phyloP scores from a whole-genome alignment of 495 filamentous ascomycete genomes.

The Eremomyces bilateralis region DNA sequence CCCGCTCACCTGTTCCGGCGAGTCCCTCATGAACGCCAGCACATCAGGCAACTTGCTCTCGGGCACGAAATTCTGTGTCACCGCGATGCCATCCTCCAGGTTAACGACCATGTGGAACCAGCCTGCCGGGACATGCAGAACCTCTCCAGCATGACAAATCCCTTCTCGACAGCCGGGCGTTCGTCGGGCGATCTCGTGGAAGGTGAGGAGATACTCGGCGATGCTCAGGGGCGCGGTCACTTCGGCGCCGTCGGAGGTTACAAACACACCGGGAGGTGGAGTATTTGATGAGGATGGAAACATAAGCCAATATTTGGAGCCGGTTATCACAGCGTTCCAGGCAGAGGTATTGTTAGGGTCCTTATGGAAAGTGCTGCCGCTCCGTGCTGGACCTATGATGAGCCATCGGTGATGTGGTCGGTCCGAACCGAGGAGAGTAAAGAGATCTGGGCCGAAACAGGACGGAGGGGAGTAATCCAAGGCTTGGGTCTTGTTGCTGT shows the following conservation, averaged over 20 bases:
- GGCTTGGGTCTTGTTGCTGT: slow-evolving; percentile 25
- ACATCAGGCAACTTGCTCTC: slow-evolving; percentile 49
- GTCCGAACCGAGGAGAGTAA: slow-evolving; percentile 55
- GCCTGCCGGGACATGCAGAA: slow-evolving; percentile 77
- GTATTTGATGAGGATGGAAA: slow-evolving; percentile 45
- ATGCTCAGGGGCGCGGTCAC: slow-evolving; percentile 90
- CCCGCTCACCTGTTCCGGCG: slow-evolving; percentile 66
- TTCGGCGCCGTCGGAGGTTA: slow-evolving; percentile 80
- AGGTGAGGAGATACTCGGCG: slow-evolving; percentile 81
- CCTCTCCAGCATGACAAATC: slow-evolving; percentile 68
- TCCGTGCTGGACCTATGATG: slow-evolving; percentile 73
- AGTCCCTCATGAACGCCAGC: slow-evolving; percentile 62
- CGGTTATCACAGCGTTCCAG: slow-evolving; percentile 87
- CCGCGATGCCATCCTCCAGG: slow-evolving; percentile 55
- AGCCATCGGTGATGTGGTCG: slow-evolving; percentile 84
- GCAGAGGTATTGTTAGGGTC: slow-evolving; percentile 54
- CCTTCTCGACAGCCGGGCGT: slow-evolving; percentile 70
- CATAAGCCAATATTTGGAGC: slow-evolving; percentile 97
- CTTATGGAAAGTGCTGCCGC: slow-evolving; percentile 93
- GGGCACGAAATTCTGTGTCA: slow-evolving; percentile 94
- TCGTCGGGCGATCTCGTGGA: slow-evolving; percentile 68
- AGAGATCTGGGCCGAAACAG: slow-evolving; percentile 79
- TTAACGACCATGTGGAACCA: slow-evolving; percentile 99
- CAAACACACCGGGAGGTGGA: slow-evolving; percentile 70
- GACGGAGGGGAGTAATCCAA: slow-evolving; percentile 52